These are phyloP conservation scores for Suillus plorans DNA, from an alignment of 768 basidiomycete genomes.

Conservation along the genomic window DNA sequence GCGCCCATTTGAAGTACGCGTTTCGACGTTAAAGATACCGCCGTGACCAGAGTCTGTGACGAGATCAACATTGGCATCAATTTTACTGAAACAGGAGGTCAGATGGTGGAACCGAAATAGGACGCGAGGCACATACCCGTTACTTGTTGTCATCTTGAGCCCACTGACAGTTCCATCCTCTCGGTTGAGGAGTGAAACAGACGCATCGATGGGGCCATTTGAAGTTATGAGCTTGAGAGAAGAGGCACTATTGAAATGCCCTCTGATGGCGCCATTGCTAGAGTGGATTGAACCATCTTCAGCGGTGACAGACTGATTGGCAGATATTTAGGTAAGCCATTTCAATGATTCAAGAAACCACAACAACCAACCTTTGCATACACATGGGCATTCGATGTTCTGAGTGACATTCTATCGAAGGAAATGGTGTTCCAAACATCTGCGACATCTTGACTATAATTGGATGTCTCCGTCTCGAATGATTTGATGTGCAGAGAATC, in stretches of 20 bases:
- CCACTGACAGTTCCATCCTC: slow-evolving; percentile 23
- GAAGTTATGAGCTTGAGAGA: slow-evolving; percentile 36
- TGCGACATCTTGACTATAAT: slow-evolving; percentile 38
- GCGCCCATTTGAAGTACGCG: slow-evolving; percentile 28
- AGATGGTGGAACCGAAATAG: background rate
- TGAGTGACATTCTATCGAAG: slow-evolving; percentile 38
- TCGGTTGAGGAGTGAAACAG: slow-evolving; percentile 37
- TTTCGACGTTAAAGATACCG: slow-evolving; percentile 33
- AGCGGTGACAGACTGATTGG: slow-evolving; percentile 33
- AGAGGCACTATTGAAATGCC: slow-evolving; percentile 38
- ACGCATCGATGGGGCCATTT: slow-evolving; percentile 40
- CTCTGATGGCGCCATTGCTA: slow-evolving; percentile 45
- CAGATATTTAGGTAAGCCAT: slow-evolving; percentile 7
- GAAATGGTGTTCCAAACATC: slow-evolving; percentile 33
- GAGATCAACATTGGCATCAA: slow-evolving; percentile 34
- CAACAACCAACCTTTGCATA: slow-evolving; percentile 29
- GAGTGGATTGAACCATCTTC: slow-evolving; percentile 32
- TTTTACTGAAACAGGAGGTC: slow-evolving; percentile 24
- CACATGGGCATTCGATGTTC: slow-evolving; percentile 37
- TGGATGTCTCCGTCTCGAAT: slow-evolving; percentile 43
- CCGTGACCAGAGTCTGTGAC: slow-evolving; percentile 27
- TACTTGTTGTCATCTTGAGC: slow-evolving; percentile 37
- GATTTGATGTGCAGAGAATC: slow-evolving; percentile 35
- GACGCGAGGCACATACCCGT: slow-evolving; percentile 30
- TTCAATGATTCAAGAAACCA: background rate